These are phyloP conservation scores for Akanthomyces uredinophilus DNA, from an alignment of 2,329 filamentous ascomycete species.

Conservation along the genomic window DNA sequence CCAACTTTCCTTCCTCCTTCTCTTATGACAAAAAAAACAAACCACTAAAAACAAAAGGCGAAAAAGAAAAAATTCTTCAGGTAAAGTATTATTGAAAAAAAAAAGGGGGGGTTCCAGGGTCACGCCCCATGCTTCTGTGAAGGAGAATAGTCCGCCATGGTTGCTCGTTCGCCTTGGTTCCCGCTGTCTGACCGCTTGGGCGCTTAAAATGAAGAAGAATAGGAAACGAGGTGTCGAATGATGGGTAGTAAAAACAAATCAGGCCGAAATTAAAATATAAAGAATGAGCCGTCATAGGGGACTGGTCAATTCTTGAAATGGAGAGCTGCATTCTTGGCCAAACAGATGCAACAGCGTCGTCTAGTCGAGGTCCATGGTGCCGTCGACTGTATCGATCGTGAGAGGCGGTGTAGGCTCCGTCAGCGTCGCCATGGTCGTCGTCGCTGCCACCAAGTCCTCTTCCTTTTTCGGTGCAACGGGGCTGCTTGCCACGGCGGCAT, in stretches of 20 bases:
- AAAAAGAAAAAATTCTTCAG: background rate
- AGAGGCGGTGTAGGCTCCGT: slow-evolving; percentile 36
- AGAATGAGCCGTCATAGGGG: background rate
- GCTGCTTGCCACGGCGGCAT: slow-evolving; percentile 11
- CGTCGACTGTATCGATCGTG: slow-evolving; percentile 34
- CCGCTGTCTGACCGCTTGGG: no score
- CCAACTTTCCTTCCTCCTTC: background rate
- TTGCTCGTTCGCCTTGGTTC: no score
- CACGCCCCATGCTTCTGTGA: no score
- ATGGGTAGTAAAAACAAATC: background rate
- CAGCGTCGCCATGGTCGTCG: slow-evolving; percentile 22
- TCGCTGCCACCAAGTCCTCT: slow-evolving; percentile 24
- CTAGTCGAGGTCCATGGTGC: slow-evolving; percentile 37
- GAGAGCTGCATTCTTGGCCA: no score
- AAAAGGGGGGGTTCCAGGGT: background rate
- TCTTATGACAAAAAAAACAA: background rate
- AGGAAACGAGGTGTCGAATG: background rate
- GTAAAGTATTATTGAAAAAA: background rate
- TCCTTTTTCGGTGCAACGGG: slow-evolving; percentile 24
- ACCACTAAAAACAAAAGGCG: background rate
- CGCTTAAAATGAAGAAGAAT: background rate
- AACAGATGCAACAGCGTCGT: background rate
- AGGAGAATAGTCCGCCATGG: no score
- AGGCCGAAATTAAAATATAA: no score
- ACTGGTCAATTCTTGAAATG: background rate